Evolutionary conservation across 805 yeast genomes (phyloP).

Genomic region (Yamadazyma phyllophila): DNA sequence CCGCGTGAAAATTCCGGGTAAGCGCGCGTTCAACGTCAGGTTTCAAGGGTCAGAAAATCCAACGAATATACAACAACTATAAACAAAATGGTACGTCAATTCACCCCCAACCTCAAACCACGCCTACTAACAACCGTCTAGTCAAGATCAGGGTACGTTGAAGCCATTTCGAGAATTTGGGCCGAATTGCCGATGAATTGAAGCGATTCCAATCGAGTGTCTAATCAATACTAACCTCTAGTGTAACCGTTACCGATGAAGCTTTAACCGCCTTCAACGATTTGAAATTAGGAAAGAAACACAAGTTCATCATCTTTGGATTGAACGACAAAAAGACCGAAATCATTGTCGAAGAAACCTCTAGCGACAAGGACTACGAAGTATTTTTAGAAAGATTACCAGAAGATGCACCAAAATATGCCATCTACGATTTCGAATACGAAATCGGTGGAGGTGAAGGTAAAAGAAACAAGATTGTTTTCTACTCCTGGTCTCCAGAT

Average conservation of each 20-base stretch:
- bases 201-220: background rate
- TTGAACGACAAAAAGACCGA: slow-evolving; percentile 85
- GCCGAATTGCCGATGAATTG: background rate
- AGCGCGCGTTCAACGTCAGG: slow-evolving; percentile 3
- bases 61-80: slow-evolving; percentile 2
- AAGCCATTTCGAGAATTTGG: background rate
- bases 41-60: slow-evolving; percentile 10
- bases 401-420: slow-evolving; percentile 94
- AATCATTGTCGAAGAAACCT: slow-evolving; percentile 85
- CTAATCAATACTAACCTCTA: slow-evolving; percentile 18
- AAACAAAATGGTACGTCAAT: slow-evolving; percentile 8
- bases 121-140: slow-evolving; percentile 17
- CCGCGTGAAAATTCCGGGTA: slow-evolving; percentile 3
- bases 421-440: slow-evolving; percentile 95
- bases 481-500: slow-evolving; percentile 94
- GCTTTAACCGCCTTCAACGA: slow-evolving; percentile 93
- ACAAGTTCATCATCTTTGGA: slow-evolving; percentile 77
- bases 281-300: slow-evolving; percentile 88
- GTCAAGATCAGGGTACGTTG: slow-evolving; percentile 34
- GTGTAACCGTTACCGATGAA: slow-evolving; percentile 64
- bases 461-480: slow-evolving; percentile 75
- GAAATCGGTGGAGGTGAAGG: slow-evolving; percentile 90
- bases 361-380: slow-evolving; percentile 75
- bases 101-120: background rate
- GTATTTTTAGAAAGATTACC: slow-evolving; percentile 84